Evolutionary conservation across 768 basidiomycete species (phyloP), one percentile per base, ranked within the genome.

Genomic region (Collybiopsis confluens): DNA sequence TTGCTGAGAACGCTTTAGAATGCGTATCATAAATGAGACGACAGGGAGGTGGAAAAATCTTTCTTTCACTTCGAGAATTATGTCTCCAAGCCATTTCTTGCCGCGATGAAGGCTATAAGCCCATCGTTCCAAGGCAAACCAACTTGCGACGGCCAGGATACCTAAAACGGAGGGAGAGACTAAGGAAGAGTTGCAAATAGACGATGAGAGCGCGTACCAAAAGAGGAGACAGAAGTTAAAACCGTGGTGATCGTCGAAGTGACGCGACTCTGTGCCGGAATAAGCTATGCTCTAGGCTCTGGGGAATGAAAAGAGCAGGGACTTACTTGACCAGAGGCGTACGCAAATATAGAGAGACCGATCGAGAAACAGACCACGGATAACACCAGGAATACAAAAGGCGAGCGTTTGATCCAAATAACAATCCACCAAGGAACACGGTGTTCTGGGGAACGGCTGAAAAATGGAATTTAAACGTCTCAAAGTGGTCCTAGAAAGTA

Each of bases 371-470:
- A 87, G 40, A 87, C 86, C 41, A 91, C 88, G 50, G 90, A 88
- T 65, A 91, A 75, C 56, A 91, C 88, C 43, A 91, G 80, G 70
- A 91, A 90, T 58, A 90, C 85, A 28, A 92, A 74, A 13, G 89
- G 89, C 4, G 88, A 89, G 35, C 88, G 75, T 64, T 90, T 91
- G 71, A 91, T 91, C 89, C 88, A 92, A 59, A 91, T 90, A 54
- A 88, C 68, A 42, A 88, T 85, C 86, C 87, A 88, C 86, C 86
- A 88, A 1, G 87, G 86, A 40, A 88, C 85, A 50, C 84, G 81
- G 65, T 88, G 81, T 9, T 84, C 82, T 18, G 86, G 87, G 35
- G 85, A 87, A 51, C 86, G 86, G 63, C 86, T 88, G 49, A 5
- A 49, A 52, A n/a, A 33, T 33, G 30, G 13, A 35, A 55, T 26